phyloP scores from a whole-genome alignment of 176 grass and related monocot genomes.

The Areca catechu region DNA sequence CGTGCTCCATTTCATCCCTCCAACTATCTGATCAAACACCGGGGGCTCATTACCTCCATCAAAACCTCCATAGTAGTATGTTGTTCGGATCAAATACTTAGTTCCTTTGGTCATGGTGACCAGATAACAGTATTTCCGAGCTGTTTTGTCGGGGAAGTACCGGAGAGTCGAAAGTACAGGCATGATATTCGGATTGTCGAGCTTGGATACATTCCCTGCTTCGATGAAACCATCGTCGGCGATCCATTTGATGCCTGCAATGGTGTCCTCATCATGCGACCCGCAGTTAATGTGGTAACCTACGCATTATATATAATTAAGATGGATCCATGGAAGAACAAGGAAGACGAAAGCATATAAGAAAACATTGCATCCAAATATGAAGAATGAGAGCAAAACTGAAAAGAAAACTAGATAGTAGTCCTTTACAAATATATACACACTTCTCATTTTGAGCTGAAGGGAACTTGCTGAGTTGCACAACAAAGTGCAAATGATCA shows the following conservation, averaged over 20 bases:
- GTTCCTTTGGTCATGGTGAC: conserved; percentile 28
- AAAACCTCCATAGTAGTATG: conserved; percentile 81
- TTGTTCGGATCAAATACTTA: conserved; percentile 62
- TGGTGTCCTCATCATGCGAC: conserved; percentile 11
- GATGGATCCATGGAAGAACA: too few species aligned
- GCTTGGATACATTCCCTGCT: conserved; percentile 21
- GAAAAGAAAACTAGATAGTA: too few species aligned
- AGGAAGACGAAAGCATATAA: too few species aligned
- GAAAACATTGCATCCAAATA: too few species aligned
- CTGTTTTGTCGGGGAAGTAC: conserved; percentile 50
- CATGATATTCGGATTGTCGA: conserved; percentile 2
- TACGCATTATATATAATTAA: not conserved
- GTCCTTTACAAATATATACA: too few species aligned
- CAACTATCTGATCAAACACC: conserved; percentile 72
- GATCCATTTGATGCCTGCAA: conserved; percentile 41
- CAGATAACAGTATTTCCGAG: conserved; percentile 67
- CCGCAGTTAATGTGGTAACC: conserved; percentile 71
- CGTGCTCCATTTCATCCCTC: conserved; percentile 62
- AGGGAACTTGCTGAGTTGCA: too few species aligned
- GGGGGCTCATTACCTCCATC: conserved; percentile 46
- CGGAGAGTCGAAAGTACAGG: conserved; percentile 47
- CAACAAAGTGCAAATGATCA: not conserved
- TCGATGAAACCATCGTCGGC: conserved; percentile 41
- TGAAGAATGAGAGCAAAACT: too few species aligned
- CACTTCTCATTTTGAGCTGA: too few species aligned